Conservation (phyloP, 1,284 basidiomycete species). For the Leucoagaricus sp. region DNA sequence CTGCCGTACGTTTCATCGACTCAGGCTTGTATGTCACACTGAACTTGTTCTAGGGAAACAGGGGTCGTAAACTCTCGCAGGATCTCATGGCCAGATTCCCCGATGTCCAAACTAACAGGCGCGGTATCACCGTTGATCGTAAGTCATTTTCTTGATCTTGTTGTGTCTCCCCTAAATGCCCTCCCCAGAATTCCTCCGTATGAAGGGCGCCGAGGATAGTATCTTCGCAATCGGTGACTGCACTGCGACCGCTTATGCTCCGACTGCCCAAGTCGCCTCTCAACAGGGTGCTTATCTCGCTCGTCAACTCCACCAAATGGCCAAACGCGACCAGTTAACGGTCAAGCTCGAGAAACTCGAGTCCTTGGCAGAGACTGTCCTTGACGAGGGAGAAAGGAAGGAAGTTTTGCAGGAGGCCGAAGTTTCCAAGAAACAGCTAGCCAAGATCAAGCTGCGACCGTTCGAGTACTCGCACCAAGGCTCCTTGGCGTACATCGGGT, state of each 20-base stretch:
- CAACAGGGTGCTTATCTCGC: conserved; percentile 96
- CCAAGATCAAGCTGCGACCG: conserved; percentile 74
- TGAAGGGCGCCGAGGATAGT: conserved; percentile 65
- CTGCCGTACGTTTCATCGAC: conserved; percentile 50
- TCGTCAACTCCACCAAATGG: conserved; percentile 77
- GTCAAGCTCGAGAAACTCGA: conserved; percentile 48
- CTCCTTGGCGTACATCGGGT: conserved; percentile 90
- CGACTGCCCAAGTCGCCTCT: conserved; percentile 92
- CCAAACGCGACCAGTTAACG: conserved; percentile 74
- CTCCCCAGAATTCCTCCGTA: conserved; percentile 57
- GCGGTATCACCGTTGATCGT: conserved; percentile 90
- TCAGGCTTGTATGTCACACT: background rate
- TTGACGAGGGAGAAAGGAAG: conserved; percentile 38
- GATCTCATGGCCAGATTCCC: conserved; percentile 87
- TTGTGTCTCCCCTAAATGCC: background rate
- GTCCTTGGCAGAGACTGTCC: conserved; percentile 24
- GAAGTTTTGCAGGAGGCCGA: conserved; percentile 46
- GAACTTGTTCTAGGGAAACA: conserved; percentile 67
- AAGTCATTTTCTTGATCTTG: conserved; percentile 16
- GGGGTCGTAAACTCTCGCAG: conserved; percentile 78
- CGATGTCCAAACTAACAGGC: conserved; percentile 79
- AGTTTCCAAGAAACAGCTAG: conserved; percentile 62
- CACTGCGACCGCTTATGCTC: conserved; percentile 89
- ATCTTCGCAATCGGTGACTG: conserved; percentile 93
- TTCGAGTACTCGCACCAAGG: conserved; percentile 96